These are phyloP conservation scores for Pseudozyma pruni DNA, from an alignment of 1,284 basidiomycete species.

Conservation along the genomic window DNA sequence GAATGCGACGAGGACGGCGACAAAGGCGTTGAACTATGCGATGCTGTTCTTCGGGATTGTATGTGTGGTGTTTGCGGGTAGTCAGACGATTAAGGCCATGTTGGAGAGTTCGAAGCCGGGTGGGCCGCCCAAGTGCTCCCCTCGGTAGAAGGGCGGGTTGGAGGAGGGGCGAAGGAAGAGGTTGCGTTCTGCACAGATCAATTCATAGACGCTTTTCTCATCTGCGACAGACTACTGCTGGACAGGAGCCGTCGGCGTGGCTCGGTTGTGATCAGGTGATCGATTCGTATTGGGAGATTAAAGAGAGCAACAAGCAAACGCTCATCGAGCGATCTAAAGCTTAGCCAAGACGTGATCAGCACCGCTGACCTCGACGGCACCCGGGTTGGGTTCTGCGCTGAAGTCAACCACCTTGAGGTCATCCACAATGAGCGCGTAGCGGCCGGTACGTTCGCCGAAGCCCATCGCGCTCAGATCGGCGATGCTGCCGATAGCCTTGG, in stretches of 20 bases:
- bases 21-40: conserved; percentile 79
- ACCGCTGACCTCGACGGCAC: conserved; percentile 75
- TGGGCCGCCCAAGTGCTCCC: conserved; percentile 30
- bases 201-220: background rate
- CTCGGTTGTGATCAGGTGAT: too few relatives aligned
- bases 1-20: conserved; percentile 75
- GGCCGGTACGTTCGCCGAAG: conserved; percentile 76
- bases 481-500: conserved; percentile 74
- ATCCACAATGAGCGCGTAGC: conserved; percentile 79
- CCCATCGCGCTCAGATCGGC: conserved; percentile 74
- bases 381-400: conserved; percentile 52
- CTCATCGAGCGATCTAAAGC: conserved; percentile 68
- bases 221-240: too few relatives aligned
- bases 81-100: conserved; percentile 73
- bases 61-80: conserved; percentile 86
- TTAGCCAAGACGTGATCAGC: conserved; percentile 76
- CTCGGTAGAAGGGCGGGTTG: conserved; percentile 7
- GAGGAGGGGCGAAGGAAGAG: too few relatives aligned
- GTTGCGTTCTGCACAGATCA: background rate
- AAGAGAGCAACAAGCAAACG: background rate
- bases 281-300: too few relatives aligned
- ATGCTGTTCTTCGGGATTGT: conserved; percentile 83
- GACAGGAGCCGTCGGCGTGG: too few relatives aligned
- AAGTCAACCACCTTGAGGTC: conserved; percentile 72
- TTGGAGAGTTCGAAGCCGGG: conserved; percentile 24